Evolutionary conservation across 1,139 yeast genomes (phyloP).

Genomic region (Hyphopichia burtonii): DNA sequence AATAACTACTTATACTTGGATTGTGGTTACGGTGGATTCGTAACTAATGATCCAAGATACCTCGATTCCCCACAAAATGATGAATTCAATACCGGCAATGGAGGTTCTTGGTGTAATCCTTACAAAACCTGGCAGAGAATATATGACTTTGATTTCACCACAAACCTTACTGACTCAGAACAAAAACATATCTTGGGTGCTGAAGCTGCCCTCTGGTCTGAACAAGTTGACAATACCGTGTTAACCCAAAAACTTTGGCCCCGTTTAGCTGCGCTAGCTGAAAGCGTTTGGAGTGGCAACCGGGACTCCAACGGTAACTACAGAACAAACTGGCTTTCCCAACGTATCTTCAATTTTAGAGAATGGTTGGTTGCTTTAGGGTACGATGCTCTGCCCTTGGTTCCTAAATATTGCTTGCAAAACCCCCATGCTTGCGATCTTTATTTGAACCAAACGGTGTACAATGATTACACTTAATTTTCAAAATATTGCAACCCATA

Average conservation of each 20-base stretch:
- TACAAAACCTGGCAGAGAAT: constrained; percentile 52
- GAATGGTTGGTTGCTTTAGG: constrained; percentile 44
- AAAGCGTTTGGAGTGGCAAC: constrained; percentile 48
- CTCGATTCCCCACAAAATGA: constrained; percentile 22
- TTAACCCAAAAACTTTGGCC: constrained; percentile 49
- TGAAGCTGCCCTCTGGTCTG: constrained; percentile 48
- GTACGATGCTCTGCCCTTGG: constrained; percentile 36
- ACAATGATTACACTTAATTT: background rate
- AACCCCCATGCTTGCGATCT: constrained; percentile 45
- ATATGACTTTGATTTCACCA: constrained; percentile 38
- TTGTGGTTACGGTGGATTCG: constrained; percentile 47
- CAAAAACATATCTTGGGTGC: constrained; percentile 39
- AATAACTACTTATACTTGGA: constrained; percentile 41
- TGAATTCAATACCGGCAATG: constrained; percentile 30
- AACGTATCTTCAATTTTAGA: constrained; percentile 42
- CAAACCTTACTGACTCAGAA: constrained; percentile 33
- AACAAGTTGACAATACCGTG: constrained; percentile 39
- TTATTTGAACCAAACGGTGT: constrained; percentile 12
- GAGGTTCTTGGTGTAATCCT: constrained; percentile 53
- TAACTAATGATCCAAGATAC: constrained; percentile 38
- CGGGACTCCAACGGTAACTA: constrained; percentile 27
- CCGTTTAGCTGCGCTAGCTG: constrained; percentile 48
- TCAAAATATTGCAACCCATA: no score
- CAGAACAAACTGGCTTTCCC: constrained; percentile 34
- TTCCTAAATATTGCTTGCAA: constrained; percentile 39